Base-by-base conservation (phyloP, 2,329 filamentous ascomycete species). In the Fusarium odoratissimum region DNA sequence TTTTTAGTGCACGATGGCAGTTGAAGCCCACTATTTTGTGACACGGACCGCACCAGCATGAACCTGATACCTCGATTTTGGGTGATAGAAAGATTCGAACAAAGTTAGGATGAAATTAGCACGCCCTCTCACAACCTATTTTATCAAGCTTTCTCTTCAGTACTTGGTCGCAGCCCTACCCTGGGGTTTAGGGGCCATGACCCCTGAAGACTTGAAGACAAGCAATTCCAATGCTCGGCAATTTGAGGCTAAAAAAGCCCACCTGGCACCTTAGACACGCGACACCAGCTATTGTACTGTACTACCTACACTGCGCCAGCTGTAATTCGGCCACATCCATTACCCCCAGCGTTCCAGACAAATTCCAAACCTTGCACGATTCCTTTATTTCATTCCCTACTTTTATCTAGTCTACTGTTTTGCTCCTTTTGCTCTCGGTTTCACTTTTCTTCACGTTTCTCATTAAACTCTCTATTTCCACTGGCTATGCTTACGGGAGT, bases 181-280 rank as follows among this genome's bases (percentile, higher is more conserved):
- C 55, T 48, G 56, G 59, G 62, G 64, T 60, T 67, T 67, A 67
- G 55, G 67, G 56, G 69, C 63, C 51, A 45, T 37, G 59, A 68
- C 74, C 72, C 72, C 69, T 74, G 72, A 74, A 62, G 49, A 40
- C 11, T 30, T 52, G 64, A 67, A 70, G 65, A 74, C 72, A 74
- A 72, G 49, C 73, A 76, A 74, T 74, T 74, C 69, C 62, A 76
- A 67, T 45, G 33, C 67, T 75, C 64, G 67, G 66, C 63, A 76
- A 73, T 71, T 72, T 68, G 63, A 67, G 64, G 67, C 64, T 67
- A 66, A 57, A 71, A 66, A 60, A 67, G 66, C 54, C 54, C 60
- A 45, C 42, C 35, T 40, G 62, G 67, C 60, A 49, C 33, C 25
- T 40, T 60, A 60, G 67, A 72, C 72, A 74, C 72, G 68, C 72